These are phyloP conservation scores for Orychophragmus violaceus DNA, from an alignment of 345 rosid species.

Conservation along the genomic window DNA sequence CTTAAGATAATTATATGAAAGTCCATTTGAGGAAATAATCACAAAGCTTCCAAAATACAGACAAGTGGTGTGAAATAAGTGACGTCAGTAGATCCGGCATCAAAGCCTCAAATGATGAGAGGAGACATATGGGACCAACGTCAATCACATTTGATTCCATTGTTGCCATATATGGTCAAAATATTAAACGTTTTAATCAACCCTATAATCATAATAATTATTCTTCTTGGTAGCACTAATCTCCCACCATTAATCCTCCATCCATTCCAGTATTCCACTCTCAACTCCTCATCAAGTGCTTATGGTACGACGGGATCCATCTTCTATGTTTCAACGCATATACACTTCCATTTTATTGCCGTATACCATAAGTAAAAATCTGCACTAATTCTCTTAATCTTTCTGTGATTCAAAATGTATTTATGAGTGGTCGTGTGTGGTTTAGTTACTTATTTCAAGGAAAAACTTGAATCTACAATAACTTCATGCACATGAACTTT, in stretches of 20 bases:
- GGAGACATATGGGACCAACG: constrained; percentile 22
- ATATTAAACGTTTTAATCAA: constrained; percentile 30
- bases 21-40: constrained; percentile 24
- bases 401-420: not conserved
- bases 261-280: too few species aligned
- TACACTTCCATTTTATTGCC: not conserved
- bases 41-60: constrained; percentile 18
- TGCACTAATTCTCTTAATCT: not conserved
- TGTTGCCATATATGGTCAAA: constrained; percentile 16
- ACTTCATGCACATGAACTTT: not conserved
- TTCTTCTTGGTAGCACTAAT: constrained; percentile 12
- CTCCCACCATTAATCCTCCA: constrained; percentile 24
- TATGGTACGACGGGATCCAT: constrained; percentile 5
- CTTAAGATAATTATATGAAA: constrained; percentile 3
- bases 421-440: not conserved
- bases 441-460: not conserved
- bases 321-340: constrained; percentile 13
- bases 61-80: constrained; percentile 16
- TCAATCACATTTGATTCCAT: constrained; percentile 24
- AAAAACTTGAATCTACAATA: not conserved
- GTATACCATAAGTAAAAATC: not conserved
- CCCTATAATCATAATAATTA: constrained; percentile 18
- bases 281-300: constrained; percentile 14
- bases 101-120: constrained; percentile 32
- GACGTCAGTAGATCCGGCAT: constrained; percentile 35